Evolutionary conservation across 306 rosid genomes (phyloP), one percentile per base, ranked within the genome.

Genomic region (Inga laurina): DNA sequence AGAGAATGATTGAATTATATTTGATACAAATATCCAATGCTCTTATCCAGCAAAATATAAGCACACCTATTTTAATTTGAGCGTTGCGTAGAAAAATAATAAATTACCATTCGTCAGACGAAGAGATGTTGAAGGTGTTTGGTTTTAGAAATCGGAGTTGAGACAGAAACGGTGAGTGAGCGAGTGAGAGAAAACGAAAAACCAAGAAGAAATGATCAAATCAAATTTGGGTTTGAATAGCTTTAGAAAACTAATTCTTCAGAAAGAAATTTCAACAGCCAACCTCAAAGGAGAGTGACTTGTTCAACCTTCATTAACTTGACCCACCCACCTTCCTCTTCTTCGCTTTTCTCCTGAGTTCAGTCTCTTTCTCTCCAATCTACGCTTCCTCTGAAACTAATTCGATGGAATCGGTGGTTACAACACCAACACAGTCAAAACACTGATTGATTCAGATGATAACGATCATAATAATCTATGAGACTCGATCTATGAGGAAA

Each of bases 311-410:
- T 79, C 76, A 37, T 49, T 43, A 79, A 86, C 64, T 56, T 78
- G 69, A 74, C 70, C 74, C 45, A 75, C 80, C 70, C 82, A 84
- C 84, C 86, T 80, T 86, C 87, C 79, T 59, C 72, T 81, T 49
- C 72, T 83, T 67, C 34, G 1, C 75, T 24, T 44, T 22, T 24
- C 76, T 72, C 15, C 76, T 3, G 14, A 48, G 24, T 73, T 34
- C 32, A 59, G 34, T 59, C 66, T 59, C 24, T 73, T 35, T 39
- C 78, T 46, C 72, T 85, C 83, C 65, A 46, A 72, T 71, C 16
- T 72, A 46, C 68, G 45, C 18, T 43, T 18, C 52, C 65, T 49
- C n/a, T 56, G 21, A 45, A 81, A 74, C 45, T 75, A 22, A 64
- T 51, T 80, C 75, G 6, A 61, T 8, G 12, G 35, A 22, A 73